Conservation (phyloP, 352 stramenopile genomes). For the Salisapilia sapeloensis region DNA sequence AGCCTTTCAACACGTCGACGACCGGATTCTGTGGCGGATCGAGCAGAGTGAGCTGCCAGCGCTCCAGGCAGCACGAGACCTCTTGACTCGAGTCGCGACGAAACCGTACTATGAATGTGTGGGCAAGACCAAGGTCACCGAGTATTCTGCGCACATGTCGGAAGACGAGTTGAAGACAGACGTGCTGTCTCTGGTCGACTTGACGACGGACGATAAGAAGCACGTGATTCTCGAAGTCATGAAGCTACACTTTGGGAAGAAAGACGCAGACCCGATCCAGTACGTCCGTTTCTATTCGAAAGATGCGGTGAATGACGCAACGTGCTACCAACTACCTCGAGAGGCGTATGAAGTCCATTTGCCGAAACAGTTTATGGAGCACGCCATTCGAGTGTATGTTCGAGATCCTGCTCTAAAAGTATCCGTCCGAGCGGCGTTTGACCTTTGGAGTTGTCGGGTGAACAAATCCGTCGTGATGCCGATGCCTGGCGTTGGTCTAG, state of each 20-base stretch:
- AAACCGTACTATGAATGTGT: conserved; percentile 69
- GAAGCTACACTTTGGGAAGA: conserved; percentile 70
- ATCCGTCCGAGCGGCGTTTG: no score
- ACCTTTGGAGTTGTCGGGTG: no score
- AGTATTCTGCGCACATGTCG: conserved; percentile 18
- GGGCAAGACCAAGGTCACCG: conserved; percentile 38
- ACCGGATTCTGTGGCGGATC: conserved; percentile 58
- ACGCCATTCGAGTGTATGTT: conserved; percentile 54
- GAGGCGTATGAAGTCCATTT: conserved; percentile 54
- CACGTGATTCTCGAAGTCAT: conserved; percentile 71
- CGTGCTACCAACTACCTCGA: conserved; percentile 29
- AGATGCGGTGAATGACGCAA: conserved; percentile 17
- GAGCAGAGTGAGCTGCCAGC: conserved; percentile 42
- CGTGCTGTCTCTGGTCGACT: conserved; percentile 25
- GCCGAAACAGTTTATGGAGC: conserved; percentile 45
- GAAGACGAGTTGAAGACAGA: conserved; percentile 38
- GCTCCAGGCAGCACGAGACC: conserved; percentile 19
- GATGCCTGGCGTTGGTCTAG: no score
- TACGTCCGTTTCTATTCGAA: conserved; percentile 71
- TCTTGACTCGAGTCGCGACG: conserved; percentile 42
- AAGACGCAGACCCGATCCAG: conserved; percentile 43
- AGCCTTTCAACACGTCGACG: conserved; percentile 69
- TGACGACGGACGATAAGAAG: conserved; percentile 14
- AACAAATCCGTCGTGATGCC: no score
- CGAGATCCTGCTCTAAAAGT: conserved; percentile 29